Evolutionary conservation across 805 yeast species (phyloP).

Genomic region (Saccharomyces jurei): DNA sequence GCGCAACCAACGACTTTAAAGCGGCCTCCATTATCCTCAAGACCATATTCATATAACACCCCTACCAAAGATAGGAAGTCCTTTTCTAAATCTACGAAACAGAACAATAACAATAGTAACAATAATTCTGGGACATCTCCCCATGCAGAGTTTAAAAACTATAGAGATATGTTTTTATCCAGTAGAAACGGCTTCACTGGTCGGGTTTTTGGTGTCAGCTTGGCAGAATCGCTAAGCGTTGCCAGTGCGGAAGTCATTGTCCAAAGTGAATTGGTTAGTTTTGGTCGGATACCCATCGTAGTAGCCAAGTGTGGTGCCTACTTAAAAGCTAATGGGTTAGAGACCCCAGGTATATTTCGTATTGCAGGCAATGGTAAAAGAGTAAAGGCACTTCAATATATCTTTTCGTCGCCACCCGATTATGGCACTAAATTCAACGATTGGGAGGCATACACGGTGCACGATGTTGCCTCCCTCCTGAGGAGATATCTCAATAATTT

Average conservation of each 20-base stretch:
- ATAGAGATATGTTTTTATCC: conserved; percentile 33
- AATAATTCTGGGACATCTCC: not conserved
- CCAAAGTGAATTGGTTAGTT: conserved; percentile 57
- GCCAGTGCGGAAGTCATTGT: conserved; percentile 60
- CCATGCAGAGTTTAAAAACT: conserved; percentile 23
- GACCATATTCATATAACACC: conserved; percentile 8
- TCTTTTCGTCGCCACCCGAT: conserved; percentile 80
- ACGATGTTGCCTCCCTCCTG: conserved; percentile 89
- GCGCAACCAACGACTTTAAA: not conserved
- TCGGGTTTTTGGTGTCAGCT: conserved; percentile 70
- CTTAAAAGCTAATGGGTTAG: conserved; percentile 67
- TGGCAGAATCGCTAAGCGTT: conserved; percentile 57
- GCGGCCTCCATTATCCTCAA: conserved; percentile 10
- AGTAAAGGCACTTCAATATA: conserved; percentile 73
- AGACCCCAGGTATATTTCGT: conserved; percentile 85
- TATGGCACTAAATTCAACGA: conserved; percentile 71
- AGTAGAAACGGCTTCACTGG: conserved; percentile 33
- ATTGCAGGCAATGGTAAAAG: conserved; percentile 88
- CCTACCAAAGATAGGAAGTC: conserved; percentile 3
- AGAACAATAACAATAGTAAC: not conserved
- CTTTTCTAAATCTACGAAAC: conserved; percentile 1
- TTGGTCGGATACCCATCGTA: conserved; percentile 84
- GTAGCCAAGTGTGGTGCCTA: conserved; percentile 94
- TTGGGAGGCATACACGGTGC: conserved; percentile 94
- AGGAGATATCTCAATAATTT: conserved; percentile 79